Evolutionary conservation across 2,329 filamentous ascomycete species (phyloP).

Genomic region (Alternaria ventricosa): DNA sequence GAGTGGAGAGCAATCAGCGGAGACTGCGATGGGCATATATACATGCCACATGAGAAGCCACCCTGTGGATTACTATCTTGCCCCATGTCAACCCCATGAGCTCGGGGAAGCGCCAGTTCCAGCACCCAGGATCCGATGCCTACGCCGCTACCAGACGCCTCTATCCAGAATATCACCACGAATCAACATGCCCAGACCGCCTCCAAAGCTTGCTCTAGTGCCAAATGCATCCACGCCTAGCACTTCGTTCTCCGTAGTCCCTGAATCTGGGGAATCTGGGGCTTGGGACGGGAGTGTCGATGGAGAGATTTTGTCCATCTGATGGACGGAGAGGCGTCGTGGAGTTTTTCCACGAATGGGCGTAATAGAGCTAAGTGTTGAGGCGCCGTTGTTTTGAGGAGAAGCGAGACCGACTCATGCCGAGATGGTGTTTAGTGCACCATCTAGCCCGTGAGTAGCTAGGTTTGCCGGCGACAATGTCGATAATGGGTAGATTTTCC

Average conservation of each 20-base stretch:
- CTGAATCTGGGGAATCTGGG: constrained; percentile 31
- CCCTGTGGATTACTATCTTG: constrained; percentile 15
- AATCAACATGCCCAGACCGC: constrained; percentile 35
- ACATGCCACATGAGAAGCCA: constrained; percentile 25
- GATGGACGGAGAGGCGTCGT: constrained; percentile 15
- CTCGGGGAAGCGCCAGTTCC: constrained; percentile 24
- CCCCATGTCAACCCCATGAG: constrained; percentile 24
- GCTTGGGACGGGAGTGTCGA: constrained; percentile 27
- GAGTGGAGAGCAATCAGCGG: constrained; percentile 12
- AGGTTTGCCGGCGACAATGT: constrained; percentile 21
- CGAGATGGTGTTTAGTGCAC: constrained; percentile 20
- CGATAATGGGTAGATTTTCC: constrained; percentile 21
- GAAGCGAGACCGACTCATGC: constrained; percentile 12
- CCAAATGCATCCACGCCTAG: constrained; percentile 9
- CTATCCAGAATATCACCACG: constrained; percentile 34
- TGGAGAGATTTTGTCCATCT: constrained; percentile 18
- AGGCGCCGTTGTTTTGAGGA: constrained; percentile 12
- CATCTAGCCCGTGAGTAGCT: constrained; percentile 21
- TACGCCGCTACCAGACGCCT: constrained; percentile 7
- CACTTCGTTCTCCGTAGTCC: constrained; percentile 5
- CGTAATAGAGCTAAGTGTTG: constrained; percentile 3
- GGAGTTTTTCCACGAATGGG: constrained; percentile 40
- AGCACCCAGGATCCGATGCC: constrained; percentile 18
- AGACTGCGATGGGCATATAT: constrained; percentile 22
- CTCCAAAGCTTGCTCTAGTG: constrained; percentile 28